Conservation (phyloP, 1,139 yeast genomes). For the Geotrichum siamense region DNA sequence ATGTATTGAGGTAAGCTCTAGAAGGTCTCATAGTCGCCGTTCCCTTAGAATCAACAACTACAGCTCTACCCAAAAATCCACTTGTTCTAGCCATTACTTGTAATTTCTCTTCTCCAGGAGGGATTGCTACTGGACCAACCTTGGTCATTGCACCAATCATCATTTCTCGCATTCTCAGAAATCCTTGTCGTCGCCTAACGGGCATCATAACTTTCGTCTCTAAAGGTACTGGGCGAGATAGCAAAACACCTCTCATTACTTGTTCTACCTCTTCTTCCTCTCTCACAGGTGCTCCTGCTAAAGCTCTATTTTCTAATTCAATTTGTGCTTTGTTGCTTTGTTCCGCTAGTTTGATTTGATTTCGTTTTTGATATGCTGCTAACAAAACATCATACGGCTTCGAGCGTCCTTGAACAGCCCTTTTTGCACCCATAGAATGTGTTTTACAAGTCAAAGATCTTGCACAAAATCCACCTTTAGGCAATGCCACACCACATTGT, state of each 20-base stretch:
- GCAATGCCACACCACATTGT: constrained; percentile 93
- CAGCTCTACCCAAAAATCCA: constrained; percentile 32
- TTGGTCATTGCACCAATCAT: constrained; percentile 33
- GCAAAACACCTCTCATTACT: constrained; percentile 84
- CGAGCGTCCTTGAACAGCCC: constrained; percentile 87
- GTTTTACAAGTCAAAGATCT: constrained; percentile 93
- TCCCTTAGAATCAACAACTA: constrained; percentile 30
- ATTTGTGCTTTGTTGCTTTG: constrained; percentile 31
- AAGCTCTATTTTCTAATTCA: constrained; percentile 33
- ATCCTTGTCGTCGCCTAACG: constrained; percentile 59
- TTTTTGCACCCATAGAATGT: constrained; percentile 95
- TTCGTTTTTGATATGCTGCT: constrained; percentile 85
- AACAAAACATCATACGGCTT: constrained; percentile 84
- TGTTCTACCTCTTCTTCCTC: constrained; percentile 94
- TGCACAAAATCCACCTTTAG: constrained; percentile 92
- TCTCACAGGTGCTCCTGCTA: constrained; percentile 29
- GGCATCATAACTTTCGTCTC: constrained; percentile 72
- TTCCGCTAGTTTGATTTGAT: constrained; percentile 67
- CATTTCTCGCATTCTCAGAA: constrained; percentile 63
- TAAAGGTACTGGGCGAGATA: constrained; percentile 68
- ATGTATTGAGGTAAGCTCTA: constrained; percentile 26
- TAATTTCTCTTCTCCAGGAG: constrained; percentile 1
- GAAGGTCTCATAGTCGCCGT: constrained; percentile 33
- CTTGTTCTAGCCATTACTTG: constrained; percentile 33
- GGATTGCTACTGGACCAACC: constrained; percentile 20